A percentile compares a stretch with the other conserved stretches of the same genome.
Conservation (phyloP, 1,284 basidiomycete species). For the Gymnopus androsaceus region DNA sequence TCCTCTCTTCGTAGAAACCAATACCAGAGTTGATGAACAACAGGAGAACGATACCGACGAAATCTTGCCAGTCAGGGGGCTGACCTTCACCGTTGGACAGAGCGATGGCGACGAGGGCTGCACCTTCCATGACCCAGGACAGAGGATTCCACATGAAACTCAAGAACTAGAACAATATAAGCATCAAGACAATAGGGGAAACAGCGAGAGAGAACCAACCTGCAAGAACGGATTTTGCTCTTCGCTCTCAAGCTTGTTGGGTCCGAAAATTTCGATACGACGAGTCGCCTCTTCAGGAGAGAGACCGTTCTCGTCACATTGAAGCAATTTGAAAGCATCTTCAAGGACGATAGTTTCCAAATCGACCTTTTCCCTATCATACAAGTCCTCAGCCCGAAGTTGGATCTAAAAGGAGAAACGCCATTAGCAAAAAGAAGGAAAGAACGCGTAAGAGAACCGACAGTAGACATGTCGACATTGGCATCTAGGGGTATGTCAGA, state of each 20-base stretch:
- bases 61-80: conserved; percentile 96
- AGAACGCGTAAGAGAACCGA: conserved; percentile 33
- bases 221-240: conserved; percentile 87
- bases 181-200: conserved; percentile 3
- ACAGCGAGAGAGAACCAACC: conserved; percentile 40
- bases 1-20: conserved; percentile 97
- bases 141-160: conserved; percentile 99
- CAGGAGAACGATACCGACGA: conserved; percentile 93
- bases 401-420: conserved; percentile 61
- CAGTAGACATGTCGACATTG: conserved; percentile 84
- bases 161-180: conserved; percentile 66
- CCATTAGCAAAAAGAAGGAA: conserved; percentile 16
- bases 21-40: conserved; percentile 95
- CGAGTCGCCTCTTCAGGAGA: conserved; percentile 73
- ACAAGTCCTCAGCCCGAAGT: conserved; percentile 91
- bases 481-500: conserved; percentile 54
- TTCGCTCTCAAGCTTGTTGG: conserved; percentile 92
- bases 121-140: conserved; percentile 99
- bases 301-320: conserved; percentile 85
- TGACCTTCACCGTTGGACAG: conserved; percentile 89
- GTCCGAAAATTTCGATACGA: conserved; percentile 93
- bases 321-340: conserved; percentile 94
- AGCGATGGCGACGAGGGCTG: conserved; percentile 93
- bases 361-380: conserved; percentile 99
- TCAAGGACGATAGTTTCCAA: conserved; percentile 96